Evolutionary conservation across 2,329 filamentous ascomycete species (phyloP), one percentile per base, ranked within the genome.

Genomic region (Paramyrothecium roridum): DNA sequence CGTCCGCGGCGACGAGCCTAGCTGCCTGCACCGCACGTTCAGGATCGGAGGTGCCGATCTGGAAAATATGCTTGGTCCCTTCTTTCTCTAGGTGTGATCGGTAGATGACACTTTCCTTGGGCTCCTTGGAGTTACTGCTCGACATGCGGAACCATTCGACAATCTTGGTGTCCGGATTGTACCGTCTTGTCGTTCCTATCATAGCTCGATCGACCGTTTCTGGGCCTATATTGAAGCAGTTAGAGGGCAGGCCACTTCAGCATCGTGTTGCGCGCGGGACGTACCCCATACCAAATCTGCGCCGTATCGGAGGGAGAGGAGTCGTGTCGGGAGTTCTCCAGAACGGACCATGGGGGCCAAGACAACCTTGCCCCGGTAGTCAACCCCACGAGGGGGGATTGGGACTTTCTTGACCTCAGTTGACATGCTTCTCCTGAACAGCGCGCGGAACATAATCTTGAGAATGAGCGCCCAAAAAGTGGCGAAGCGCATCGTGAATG

Each of bases 261-360:
- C 13, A 20, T 13, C 10, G 26, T 17, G 22, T 33, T n/a, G 20
- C 10, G 12, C n/a, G 20, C 21, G 11, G 20, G 40, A 75, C 80
- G 63, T 72, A 90, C 88, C 93, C 93, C 95, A 99, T 62, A 99
- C 95, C 17, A 99, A 80, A 73, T 99, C 95, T 52, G 95, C 95
- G 62, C 95, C 95, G 71, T 99, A 98, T 68, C 96, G 90, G 58
- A 99, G 84, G 33, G 95, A 91, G 47, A 96, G 76, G 23, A 99
- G 82, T 56, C 95, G 87, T 43, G 91, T 95, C 3, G 95, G 93
- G 57, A 97, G 79, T 78, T 99, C 95, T 68, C 95, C 95, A n/a
- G 91, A 96, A 63, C 95, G 89, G 56, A 97, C 93, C 95, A 99
- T 99, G 45, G 95, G 95, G 58, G 95, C 95, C 60, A 99, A 88